These are phyloP conservation scores for Thermoascus crustaceus DNA, from an alignment of 2,329 filamentous ascomycete genomes.

Conservation along the genomic window DNA sequence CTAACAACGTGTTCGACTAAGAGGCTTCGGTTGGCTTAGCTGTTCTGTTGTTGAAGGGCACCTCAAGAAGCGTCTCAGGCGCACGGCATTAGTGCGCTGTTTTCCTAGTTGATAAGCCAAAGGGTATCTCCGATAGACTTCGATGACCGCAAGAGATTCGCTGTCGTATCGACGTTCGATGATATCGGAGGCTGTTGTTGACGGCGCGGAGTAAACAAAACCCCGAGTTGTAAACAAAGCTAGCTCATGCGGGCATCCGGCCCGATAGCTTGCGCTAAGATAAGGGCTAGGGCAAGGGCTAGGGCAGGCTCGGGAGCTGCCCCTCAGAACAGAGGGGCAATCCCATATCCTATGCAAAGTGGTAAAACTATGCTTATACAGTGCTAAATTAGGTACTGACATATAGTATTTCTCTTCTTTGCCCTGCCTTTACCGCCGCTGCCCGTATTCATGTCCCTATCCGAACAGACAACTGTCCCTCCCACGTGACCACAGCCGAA, in stretches of 20 bases:
- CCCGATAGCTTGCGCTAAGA: constrained; percentile 19
- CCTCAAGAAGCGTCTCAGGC: too few relatives aligned
- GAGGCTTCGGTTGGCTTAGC: too few relatives aligned
- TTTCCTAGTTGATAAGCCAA: too few relatives aligned
- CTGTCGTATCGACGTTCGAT: constrained; percentile 2
- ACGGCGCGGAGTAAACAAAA: constrained; percentile 28
- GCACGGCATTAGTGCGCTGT: too few relatives aligned
- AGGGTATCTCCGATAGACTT: too few relatives aligned
- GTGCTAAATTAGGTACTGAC: constrained; percentile 1
- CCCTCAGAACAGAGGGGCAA: not conserved
- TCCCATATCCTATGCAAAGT: constrained; percentile 6
- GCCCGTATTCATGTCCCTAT: not conserved
- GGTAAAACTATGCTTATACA: too few relatives aligned
- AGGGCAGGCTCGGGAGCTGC: constrained; percentile 14
- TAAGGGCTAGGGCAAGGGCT: constrained; percentile 24
- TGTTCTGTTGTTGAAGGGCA: too few relatives aligned
- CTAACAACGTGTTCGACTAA: constrained; percentile 2
- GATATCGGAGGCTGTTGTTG: constrained; percentile 5
- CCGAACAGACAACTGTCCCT: not conserved
- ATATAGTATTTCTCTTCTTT: not conserved
- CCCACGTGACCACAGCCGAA: not conserved
- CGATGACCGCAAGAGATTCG: too few relatives aligned
- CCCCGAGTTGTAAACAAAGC: constrained; percentile 25
- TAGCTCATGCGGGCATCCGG: constrained; percentile 5
- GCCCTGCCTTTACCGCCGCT: too few relatives aligned